Evolutionary conservation across 225 moss, liverwort and hornwort genomes (phyloP), one percentile per base, ranked within the genome.

Genomic region (Pleurozium schreberi): DNA sequence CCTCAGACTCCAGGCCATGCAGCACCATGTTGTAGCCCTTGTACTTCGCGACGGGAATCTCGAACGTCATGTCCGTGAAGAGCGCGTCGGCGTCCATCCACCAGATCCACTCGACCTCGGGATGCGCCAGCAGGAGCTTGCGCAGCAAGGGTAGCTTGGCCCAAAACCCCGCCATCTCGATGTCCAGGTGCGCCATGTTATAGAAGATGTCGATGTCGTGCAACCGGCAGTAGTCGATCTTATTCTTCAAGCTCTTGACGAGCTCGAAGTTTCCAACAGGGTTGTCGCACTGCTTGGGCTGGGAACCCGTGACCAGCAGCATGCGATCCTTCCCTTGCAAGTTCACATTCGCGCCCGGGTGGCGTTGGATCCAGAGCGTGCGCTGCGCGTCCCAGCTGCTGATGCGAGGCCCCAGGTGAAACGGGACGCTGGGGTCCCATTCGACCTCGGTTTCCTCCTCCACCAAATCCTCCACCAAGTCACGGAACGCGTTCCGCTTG

Each of bases 31-130:
- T 94, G 88, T 88, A 88, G 43, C 88, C 88, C 25, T 80, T 33
- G 58, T 93, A 94, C 80, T 94, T 92, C 23, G 49, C 91, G 34
- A 94, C 85, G 26, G 94, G 94, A 19, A 94, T 92, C 88, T 93
- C 91, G 42, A 94, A 94, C 6, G 84, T 85, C 94, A 94, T 94
- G 25, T 94, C 94, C 43, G 94, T 94, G 87, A 94, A 94, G 91
- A 94, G 89, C 42, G 94, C 94, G 80, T 94, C 94, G 43, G 93
- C 90, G 89, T 94, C 94, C 94, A 94, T 94, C 94, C 93, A 94
- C 94, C 94, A 94, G 88, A 94, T 93, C 94, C 94, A 94, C 89
- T 94, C 94, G 6, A 92, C 92, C 87, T 94, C 93, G 8, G 94
- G 94, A 61, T 94, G 91, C 34, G 92, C 89, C 25, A 94, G 45